A percentile compares a stretch with the other conserved stretches of the same genome.
Conservation (phyloP, 1,284 basidiomycete species). For the Marasmius oreades region DNA sequence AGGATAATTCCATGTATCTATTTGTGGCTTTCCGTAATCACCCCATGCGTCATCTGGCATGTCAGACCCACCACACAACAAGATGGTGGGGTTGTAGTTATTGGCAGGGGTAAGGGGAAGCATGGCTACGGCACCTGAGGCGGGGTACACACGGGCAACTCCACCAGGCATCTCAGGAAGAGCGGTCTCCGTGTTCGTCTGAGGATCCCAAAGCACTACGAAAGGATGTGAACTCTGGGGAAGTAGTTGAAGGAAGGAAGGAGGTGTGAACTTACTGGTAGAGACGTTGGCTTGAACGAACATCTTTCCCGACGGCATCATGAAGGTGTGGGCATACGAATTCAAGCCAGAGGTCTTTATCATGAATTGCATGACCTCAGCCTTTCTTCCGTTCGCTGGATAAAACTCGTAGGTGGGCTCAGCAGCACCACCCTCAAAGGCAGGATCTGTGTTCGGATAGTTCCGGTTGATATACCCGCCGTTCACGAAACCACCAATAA, state of each 20-base stretch:
- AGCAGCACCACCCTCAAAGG: slow-evolving; percentile 61
- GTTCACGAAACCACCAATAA: slow-evolving; percentile 81
- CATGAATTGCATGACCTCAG: slow-evolving; percentile 76
- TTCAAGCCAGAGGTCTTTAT: slow-evolving; percentile 84
- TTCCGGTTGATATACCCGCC: slow-evolving; percentile 90
- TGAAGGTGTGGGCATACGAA: slow-evolving; percentile 83
- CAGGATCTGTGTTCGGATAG: slow-evolving; percentile 62
- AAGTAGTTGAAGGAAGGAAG: background rate
- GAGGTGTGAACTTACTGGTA: slow-evolving; percentile 46
- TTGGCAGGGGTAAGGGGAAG: slow-evolving; percentile 78
- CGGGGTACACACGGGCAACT: slow-evolving; percentile 35
- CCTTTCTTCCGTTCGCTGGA: slow-evolving; percentile 55
- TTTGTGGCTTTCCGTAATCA: slow-evolving; percentile 53
- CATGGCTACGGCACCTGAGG: slow-evolving; percentile 76
- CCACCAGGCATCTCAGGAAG: slow-evolving; percentile 49
- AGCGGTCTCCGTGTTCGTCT: slow-evolving; percentile 45
- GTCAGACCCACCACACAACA: slow-evolving; percentile 79
- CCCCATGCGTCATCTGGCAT: slow-evolving; percentile 59
- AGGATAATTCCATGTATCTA: slow-evolving; percentile 53
- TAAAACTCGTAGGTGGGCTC: slow-evolving; percentile 80
- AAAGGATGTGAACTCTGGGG: background rate
- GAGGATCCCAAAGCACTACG: slow-evolving; percentile 29
- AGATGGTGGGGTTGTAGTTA: slow-evolving; percentile 72
- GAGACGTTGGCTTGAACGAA: slow-evolving; percentile 85
- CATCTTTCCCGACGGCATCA: slow-evolving; percentile 82